Percentiles rank a stretch among this genome's conserved stretches.
Evolutionary conservation across 1,284 basidiomycete genomes (phyloP).

Genomic region (Pisolithus thermaeus): DNA sequence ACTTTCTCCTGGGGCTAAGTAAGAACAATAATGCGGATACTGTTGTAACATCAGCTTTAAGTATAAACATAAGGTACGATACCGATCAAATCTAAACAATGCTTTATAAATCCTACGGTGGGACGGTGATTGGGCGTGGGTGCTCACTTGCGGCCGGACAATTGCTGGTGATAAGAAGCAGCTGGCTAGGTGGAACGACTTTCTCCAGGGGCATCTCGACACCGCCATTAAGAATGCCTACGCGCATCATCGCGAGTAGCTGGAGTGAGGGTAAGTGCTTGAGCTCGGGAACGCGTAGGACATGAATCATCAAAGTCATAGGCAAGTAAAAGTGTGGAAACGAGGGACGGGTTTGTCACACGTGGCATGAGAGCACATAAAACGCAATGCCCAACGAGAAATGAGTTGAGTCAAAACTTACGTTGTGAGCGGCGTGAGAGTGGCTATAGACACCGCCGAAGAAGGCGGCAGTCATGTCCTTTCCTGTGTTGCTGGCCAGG

Average conservation of each 20-base stretch:
- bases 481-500: slow-evolving; percentile 62
- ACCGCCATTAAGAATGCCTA: slow-evolving; percentile 73
- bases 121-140: not conserved
- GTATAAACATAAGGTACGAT: too few species aligned
- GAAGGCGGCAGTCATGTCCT: slow-evolving; percentile 80
- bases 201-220: slow-evolving; percentile 44
- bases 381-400: not conserved
- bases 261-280: slow-evolving; percentile 16
- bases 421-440: slow-evolving; percentile 80
- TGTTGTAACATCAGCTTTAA: too few species aligned
- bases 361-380: too few species aligned
- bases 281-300: not conserved
- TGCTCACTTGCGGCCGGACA: slow-evolving; percentile 1
- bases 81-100: not conserved
- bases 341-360: not conserved
- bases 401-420: slow-evolving; percentile 32
- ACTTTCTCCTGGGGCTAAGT: too few species aligned
- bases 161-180: slow-evolving; percentile 25
- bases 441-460: slow-evolving; percentile 82
- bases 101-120: not conserved
- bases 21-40: too few species aligned
- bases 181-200: slow-evolving; percentile 33
- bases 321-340: not conserved
- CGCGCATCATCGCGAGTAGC: slow-evolving; percentile 80
- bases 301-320: not conserved